A percentile compares a stretch with the other conserved stretches of the same genome.
Evolutionary conservation across 306 rosid species (phyloP).

Genomic region (Corylus americana): DNA sequence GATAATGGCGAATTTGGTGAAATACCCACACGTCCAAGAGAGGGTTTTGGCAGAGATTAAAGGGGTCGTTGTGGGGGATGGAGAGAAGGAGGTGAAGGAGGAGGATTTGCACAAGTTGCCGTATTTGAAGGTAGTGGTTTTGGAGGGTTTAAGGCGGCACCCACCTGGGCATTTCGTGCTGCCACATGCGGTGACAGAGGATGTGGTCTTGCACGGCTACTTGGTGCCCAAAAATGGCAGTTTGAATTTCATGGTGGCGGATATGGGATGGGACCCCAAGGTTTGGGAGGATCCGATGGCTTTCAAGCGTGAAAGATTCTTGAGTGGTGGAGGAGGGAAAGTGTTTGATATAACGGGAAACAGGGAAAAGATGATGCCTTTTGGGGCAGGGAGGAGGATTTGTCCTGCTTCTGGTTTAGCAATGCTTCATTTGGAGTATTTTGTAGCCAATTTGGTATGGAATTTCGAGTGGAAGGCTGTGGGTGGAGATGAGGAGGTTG

Average conservation of each 20-base stretch:
- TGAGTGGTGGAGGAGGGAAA: conserved; percentile 16
- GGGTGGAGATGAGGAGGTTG: conserved; percentile 23
- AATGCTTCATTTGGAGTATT: not conserved
- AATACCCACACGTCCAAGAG: conserved; percentile 30
- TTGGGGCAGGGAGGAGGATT: conserved; percentile 6
- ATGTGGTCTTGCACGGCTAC: conserved; percentile 35
- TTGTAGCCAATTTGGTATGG: conserved; percentile 20
- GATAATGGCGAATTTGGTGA: conserved; percentile 55
- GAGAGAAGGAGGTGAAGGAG: conserved; percentile 29
- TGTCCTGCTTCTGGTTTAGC: not conserved
- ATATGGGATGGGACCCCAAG: conserved; percentile 43
- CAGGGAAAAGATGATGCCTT: conserved; percentile 3
- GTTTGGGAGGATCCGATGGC: conserved; percentile 49
- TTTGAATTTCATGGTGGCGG: conserved; percentile 46
- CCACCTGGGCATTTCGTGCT: conserved; percentile 44
- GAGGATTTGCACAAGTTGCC: conserved; percentile 37
- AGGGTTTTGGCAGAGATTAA: conserved; percentile 33
- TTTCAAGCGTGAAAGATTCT: conserved; percentile 47
- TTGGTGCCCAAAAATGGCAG: conserved; percentile 37
- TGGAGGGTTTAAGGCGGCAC: conserved; percentile 46
- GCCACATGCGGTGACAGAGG: conserved; percentile 45
- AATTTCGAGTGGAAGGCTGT: conserved; percentile 15
- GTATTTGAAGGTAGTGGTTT: conserved; percentile 42
- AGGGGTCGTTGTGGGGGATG: conserved; percentile 34
- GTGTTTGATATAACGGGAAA: conserved; percentile 28